phyloP scores from a whole-genome alignment of 1,284 basidiomycete genomes.

The Malassezia globosa region DNA sequence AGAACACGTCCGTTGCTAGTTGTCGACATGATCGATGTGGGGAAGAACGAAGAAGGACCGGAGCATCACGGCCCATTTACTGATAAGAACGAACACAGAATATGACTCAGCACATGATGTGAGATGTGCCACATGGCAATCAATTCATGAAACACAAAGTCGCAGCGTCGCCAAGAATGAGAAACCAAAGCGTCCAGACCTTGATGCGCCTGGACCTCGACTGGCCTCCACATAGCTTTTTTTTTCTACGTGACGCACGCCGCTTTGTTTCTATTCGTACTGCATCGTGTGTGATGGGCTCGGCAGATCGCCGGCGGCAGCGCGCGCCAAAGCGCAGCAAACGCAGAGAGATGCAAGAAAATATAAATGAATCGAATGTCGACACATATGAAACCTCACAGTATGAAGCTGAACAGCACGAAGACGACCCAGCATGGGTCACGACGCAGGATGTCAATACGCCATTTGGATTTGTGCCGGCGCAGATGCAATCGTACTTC shows the following conservation, averaged over 20 bases:
- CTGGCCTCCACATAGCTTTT: no score
- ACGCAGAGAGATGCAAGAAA: not conserved
- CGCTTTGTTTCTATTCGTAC: no score
- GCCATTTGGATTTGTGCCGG: slow-evolving; percentile 14
- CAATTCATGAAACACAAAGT: no score
- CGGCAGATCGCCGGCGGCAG: slow-evolving; percentile 9
- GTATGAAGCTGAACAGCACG: not conserved
- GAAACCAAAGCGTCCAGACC: no score
- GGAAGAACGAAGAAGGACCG: not conserved
- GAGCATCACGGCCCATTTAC: not conserved
- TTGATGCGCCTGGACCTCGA: no score
- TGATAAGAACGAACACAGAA: not conserved
- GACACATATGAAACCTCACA: no score
- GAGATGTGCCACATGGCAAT: no score
- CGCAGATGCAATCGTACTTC: slow-evolving; percentile 15
- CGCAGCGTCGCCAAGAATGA: no score
- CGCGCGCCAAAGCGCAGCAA: slow-evolving; percentile 15
- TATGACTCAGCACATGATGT: not conserved
- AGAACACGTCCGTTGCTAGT: slow-evolving; percentile 70
- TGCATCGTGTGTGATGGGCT: not conserved
- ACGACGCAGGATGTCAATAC: slow-evolving; percentile 8
- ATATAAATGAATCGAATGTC: not conserved
- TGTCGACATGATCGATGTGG: slow-evolving; percentile 14
- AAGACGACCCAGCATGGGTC: slow-evolving; percentile 5
- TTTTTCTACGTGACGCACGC: no score